A percentile compares a stretch with the other conserved stretches of the same genome.
Evolutionary conservation across 768 basidiomycete genomes (phyloP).

Genomic region (Solioccasus polychromus): DNA sequence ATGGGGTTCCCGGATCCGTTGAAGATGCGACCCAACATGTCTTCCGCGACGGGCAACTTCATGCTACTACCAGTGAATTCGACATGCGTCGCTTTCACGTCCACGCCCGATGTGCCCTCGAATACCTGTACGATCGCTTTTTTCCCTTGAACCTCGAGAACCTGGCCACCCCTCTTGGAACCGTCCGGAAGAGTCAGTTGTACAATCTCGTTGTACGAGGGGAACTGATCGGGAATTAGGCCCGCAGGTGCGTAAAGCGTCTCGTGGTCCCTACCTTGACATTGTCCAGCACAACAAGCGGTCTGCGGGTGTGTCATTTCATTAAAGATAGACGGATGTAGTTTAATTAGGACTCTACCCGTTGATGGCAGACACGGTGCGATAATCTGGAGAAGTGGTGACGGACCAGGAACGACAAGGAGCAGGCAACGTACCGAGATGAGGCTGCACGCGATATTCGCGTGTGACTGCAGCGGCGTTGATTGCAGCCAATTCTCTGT

Average conservation of each 20-base stretch:
- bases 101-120: slow-evolving; percentile 95
- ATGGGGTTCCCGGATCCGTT: slow-evolving; percentile 98
- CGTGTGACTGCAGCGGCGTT: slow-evolving; percentile 88
- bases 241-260: not conserved
- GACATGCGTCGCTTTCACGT: slow-evolving; percentile 96
- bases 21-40: slow-evolving; percentile 99
- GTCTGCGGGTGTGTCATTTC: slow-evolving; percentile 49
- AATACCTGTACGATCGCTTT: slow-evolving; percentile 99
- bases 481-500: slow-evolving; percentile 72
- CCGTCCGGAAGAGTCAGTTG: slow-evolving; percentile 94
- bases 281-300: slow-evolving; percentile 95
- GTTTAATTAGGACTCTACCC: slow-evolving; percentile 54
- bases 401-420: slow-evolving; percentile 6
- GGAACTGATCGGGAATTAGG: slow-evolving; percentile 57
- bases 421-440: slow-evolving; percentile 58
- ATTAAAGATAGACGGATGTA: slow-evolving; percentile 6
- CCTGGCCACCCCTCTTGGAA: slow-evolving; percentile 92
- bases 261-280: slow-evolving; percentile 70
- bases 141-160: slow-evolving; percentile 96
- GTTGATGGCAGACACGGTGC: slow-evolving; percentile 98
- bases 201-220: slow-evolving; percentile 98
- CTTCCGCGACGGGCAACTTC: slow-evolving; percentile 98
- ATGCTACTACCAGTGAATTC: slow-evolving; percentile 98
- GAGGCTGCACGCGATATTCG: slow-evolving; percentile 86
- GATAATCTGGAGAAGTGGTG: slow-evolving; percentile 64